Evolutionary conservation across 1,284 basidiomycete genomes (phyloP), one percentile per base, ranked within the genome.

Genomic region (Laetiporus sulphureus): DNA sequence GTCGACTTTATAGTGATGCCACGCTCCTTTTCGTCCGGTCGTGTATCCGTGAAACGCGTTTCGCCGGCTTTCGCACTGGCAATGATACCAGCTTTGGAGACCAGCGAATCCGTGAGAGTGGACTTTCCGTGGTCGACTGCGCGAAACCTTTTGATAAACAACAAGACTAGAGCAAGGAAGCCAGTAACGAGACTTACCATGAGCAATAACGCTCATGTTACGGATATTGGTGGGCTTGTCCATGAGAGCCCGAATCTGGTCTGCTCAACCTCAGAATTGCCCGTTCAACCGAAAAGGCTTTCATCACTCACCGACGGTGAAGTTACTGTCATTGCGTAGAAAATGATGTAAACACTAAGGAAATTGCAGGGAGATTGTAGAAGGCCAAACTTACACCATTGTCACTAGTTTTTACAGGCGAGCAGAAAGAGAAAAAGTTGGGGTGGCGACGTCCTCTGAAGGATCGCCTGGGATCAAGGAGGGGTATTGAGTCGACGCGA

Each of bases 1-100:
- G 96, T 99, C 37, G 96, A 99, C 75, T 99, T 99, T 76, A 99
- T 99, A 48, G 96, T 99, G 62, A 99, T 99, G 79, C 96, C 96
- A 73, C 96, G 94, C 68, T 99, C 96, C 67, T 97, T 99, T 75
- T 99, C 96, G 66, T 99, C 96, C 32, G 90, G 83, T 77, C 95
- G 74, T 57, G 96, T 99, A 71, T 99, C 95, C 54, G 91, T 99
- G 68, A 95, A 97, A 57, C 96, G 92, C 79, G 90, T 79, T 54
- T 98, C 94, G 68, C 94, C 95, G 52, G 96, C 93, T 69, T 97
- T 97, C 62, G 91, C 73, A 44, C 76, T 72, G 57, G 96, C 95
- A 62, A 99, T 98, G 66, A 99, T 99, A 83, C 96, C 96, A 52
- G 96, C 96, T 77, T 99, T 99, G 56, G 95, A 95, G 60, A 99